phyloP scores from a whole-genome alignment of 2,329 filamentous ascomycete species.

The Neoscytalidium dimidiatum region DNA sequence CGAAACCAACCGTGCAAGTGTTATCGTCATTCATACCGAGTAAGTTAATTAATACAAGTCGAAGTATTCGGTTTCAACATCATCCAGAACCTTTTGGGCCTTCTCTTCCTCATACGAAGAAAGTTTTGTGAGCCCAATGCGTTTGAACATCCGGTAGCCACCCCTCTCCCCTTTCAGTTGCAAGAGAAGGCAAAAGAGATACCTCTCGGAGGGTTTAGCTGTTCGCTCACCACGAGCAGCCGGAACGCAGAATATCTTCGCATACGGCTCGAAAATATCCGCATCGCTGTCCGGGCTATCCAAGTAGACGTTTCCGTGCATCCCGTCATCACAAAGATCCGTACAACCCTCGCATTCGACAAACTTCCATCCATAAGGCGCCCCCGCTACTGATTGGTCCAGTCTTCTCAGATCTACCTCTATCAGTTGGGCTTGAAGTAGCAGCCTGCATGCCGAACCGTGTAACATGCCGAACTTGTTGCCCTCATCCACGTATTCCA shows the following conservation, averaged over 20 bases:
- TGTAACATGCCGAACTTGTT: slow-evolving; percentile 23
- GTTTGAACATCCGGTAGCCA: slow-evolving; percentile 7
- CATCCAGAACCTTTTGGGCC: neutral
- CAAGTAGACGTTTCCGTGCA: slow-evolving; percentile 12
- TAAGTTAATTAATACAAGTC: neutral
- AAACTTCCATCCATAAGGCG: neutral
- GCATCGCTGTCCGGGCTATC: slow-evolving; percentile 21
- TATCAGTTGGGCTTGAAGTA: neutral
- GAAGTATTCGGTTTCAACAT: neutral
- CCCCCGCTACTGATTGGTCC: too few species aligned
- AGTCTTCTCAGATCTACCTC: slow-evolving; percentile 16
- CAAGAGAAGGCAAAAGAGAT: slow-evolving; percentile 21
- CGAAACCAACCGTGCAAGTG: too few species aligned
- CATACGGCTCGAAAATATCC: slow-evolving; percentile 16
- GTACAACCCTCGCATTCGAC: too few species aligned
- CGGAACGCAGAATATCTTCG: slow-evolving; percentile 20
- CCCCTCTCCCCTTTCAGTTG: slow-evolving; percentile 3
- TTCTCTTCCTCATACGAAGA: slow-evolving; percentile 19
- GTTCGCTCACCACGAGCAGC: slow-evolving; percentile 19
- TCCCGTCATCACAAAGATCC: too few species aligned
- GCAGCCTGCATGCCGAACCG: slow-evolving; percentile 5
- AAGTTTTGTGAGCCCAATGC: slow-evolving; percentile 23
- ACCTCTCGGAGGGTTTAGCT: neutral
- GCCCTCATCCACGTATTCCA: slow-evolving; percentile 11
- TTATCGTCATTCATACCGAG: too few species aligned